A percentile compares a stretch with the other conserved stretches of the same genome.
phyloP scores from a whole-genome alignment of 805 yeast species.

The Lipomyces anomalus region DNA sequence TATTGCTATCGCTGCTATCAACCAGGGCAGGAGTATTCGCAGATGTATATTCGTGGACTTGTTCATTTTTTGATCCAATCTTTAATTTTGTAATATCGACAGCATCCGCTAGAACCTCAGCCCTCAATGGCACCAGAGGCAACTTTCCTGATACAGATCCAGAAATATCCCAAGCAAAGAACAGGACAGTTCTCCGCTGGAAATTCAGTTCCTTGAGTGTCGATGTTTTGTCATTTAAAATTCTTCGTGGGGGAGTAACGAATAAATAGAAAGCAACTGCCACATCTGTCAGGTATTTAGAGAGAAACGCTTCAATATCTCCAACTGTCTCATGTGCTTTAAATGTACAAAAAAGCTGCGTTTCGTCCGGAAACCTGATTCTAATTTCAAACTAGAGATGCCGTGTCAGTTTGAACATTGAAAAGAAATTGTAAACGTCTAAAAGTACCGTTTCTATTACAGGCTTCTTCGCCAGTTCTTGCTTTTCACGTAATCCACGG shows the following conservation, averaged over 20 bases:
- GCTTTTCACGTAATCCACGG: conserved; percentile 36
- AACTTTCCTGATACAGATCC: too few species aligned
- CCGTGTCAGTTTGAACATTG: conserved; percentile 7
- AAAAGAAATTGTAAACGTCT: neutral
- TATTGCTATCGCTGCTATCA: too few species aligned
- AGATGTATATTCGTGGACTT: too few species aligned
- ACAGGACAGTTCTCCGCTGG: conserved; percentile 43
- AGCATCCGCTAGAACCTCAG: conserved; percentile 15
- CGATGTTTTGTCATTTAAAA: conserved; percentile 32
- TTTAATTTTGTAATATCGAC: conserved; percentile 15
- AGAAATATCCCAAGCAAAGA: conserved; percentile 33
- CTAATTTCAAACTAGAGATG: conserved; percentile 39
- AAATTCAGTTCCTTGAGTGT: conserved; percentile 40
- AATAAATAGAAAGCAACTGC: conserved; percentile 36
- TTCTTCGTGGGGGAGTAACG: conserved; percentile 45
- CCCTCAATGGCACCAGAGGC: conserved; percentile 13
- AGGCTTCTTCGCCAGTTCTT: conserved; percentile 28
- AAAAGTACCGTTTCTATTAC: conserved; percentile 19
- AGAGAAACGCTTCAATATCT: conserved; percentile 33
- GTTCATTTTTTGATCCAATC: too few species aligned
- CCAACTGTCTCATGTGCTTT: conserved; percentile 41
- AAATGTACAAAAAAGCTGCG: conserved; percentile 47
- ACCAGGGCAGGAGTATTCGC: too few species aligned
- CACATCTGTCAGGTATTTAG: conserved; percentile 30
- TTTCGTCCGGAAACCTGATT: conserved; percentile 54